Conservation (phyloP, 176 grass and related monocot genomes). For the Thinopyrum elongatum region DNA sequence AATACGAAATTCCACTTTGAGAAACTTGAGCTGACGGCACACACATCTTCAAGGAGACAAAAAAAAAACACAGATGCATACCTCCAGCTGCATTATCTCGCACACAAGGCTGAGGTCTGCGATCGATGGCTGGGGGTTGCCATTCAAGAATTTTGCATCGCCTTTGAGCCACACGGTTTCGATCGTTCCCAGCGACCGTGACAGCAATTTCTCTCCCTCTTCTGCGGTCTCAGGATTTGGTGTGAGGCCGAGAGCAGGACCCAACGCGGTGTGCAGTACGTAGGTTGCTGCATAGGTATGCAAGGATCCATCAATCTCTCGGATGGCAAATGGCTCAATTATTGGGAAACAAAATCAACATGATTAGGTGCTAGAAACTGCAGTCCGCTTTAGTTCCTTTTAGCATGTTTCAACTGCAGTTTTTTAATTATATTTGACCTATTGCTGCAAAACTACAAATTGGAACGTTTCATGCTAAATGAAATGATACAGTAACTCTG, state of each 20-base stretch:
- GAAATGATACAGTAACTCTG: too few species aligned
- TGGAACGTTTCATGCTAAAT: too few species aligned
- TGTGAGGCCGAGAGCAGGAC: conserved; percentile 54
- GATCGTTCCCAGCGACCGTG: conserved; percentile 51
- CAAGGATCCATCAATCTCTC: too few species aligned
- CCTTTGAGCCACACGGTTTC: conserved; percentile 70
- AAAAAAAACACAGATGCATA: conserved; percentile 7
- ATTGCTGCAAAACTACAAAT: too few species aligned
- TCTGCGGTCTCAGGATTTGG: conserved; percentile 56
- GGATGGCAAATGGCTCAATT: not conserved
- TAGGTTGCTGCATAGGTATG: conserved; percentile 37
- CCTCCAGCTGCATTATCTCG: conserved; percentile 94
- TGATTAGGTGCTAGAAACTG: not conserved
- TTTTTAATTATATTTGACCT: too few species aligned
- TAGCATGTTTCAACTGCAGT: not conserved
- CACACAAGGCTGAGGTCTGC: conserved; percentile 92
- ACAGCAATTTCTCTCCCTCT: conserved; percentile 57
- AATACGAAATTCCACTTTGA: not conserved
- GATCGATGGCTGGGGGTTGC: conserved; percentile 64
- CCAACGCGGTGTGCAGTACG: conserved; percentile 49
- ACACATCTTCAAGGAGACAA: not conserved
- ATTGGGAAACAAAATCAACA: not conserved
- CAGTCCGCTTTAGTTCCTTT: not conserved
- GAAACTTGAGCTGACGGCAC: not conserved
- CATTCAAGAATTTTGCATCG: conserved; percentile 67